Evolutionary conservation across 176 grass and related monocot species (phyloP), one percentile per base, ranked within the genome.

Genomic region (Echinochloa phyllopogon): DNA sequence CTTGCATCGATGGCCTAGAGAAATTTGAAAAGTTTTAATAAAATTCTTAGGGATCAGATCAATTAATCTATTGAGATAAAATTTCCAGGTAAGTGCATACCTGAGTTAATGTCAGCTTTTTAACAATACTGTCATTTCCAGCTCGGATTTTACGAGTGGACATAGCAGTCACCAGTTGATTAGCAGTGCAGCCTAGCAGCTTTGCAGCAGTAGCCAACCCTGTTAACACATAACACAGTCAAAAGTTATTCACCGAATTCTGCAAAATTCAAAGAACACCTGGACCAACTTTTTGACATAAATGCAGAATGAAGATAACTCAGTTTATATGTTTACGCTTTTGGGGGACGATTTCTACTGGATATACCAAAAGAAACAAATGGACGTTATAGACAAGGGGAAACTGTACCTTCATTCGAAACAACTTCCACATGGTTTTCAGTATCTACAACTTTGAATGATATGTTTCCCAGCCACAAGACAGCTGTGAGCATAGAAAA

Each of bases 381-480:
- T 20, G 39, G 15, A 17, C 2, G 49, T 24, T 61, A 86, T 39
- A 81, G 23, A 47, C 5, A 58, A 76, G 3, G 44, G 47, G 38
- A 69, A 70, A 71, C 33, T 53, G 17, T 92, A 96, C 96, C 96
- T 92, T 99, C 96, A 52, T 91, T 87, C 81, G 89, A 84, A 91
- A 88, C 87, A 89, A 94, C 92, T 69, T 99, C 90, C 72, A 96
- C 96, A 86, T 99, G 91, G 78, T 91, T 96, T 99, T 99, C 96
- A 66, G 88, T 96, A 86, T 99, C 96, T 78, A 92, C 94, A 50
- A 94, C 87, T 52, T 81, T 83, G 84, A 99, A 99, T 23, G 93
- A 90, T 77, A 99, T 94, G 69, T 99, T 96, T 84, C 96, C 96
- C 52, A 99, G 66, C 93, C 91, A 99, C 73, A 99, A 89, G 45